Conservation (phyloP, 331 rosid genomes). For the Malus hybrid region DNA sequence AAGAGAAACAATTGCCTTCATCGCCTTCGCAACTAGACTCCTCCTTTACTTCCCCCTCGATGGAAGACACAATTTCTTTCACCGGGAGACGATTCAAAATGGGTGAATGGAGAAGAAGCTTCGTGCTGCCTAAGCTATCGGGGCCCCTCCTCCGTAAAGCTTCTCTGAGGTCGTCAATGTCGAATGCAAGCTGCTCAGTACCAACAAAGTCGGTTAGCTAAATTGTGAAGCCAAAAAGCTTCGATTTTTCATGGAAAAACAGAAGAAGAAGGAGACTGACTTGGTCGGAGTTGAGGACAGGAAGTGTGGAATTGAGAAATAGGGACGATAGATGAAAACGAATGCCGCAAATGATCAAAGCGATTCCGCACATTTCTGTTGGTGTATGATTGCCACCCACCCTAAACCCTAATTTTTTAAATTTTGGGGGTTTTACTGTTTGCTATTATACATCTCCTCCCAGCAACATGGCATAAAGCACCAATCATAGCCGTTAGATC, state of each 20-base stretch:
- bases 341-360: slow-evolving; percentile 59
- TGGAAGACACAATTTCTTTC: slow-evolving; percentile 23
- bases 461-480: not conserved
- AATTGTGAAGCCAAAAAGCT: not conserved
- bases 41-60: slow-evolving; percentile 26
- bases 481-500: not conserved
- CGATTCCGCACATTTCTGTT: slow-evolving; percentile 72
- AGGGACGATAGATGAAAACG: slow-evolving; percentile 38
- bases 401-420: not conserved
- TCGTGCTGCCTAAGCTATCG: slow-evolving; percentile 64
- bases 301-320: slow-evolving; percentile 16
- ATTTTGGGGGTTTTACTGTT: not conserved
- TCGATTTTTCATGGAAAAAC: too few relatives aligned
- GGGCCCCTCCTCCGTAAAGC: slow-evolving; percentile 83
- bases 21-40: not conserved
- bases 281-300: slow-evolving; percentile 27
- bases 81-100: slow-evolving; percentile 4
- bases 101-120: slow-evolving; percentile 30
- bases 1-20: slow-evolving; percentile 1
- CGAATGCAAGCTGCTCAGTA: slow-evolving; percentile 29
- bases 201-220: not conserved
- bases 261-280: slow-evolving; percentile 19
- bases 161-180: slow-evolving; percentile 45
- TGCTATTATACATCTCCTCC: too few relatives aligned
- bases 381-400: not conserved